Evolutionary conservation across 2,329 filamentous ascomycete species (phyloP).

Genomic region (Catunica adiposa): DNA sequence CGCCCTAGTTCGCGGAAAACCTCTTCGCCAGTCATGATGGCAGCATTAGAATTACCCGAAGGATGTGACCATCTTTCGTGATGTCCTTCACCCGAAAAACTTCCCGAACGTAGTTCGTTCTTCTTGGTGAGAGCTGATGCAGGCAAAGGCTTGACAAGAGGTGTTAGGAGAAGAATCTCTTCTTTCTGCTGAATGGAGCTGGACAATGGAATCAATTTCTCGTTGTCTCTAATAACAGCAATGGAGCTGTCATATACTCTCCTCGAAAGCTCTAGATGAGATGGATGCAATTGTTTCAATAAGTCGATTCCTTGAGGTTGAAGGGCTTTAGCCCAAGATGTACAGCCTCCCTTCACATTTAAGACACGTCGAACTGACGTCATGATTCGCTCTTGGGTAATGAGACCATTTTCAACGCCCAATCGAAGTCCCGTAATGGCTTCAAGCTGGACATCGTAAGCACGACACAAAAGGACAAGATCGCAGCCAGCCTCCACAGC

Average conservation of each 20-base stretch:
- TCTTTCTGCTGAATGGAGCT: conserved; percentile 69
- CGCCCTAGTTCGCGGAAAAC: conserved; percentile 83
- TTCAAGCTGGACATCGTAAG: conserved; percentile 77
- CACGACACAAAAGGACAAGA: conserved; percentile 72
- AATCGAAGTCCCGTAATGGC: conserved; percentile 80
- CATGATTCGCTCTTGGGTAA: conserved; percentile 62
- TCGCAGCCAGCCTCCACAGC: conserved; percentile 94
- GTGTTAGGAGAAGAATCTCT: conserved; percentile 76
- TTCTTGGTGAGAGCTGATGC: conserved; percentile 58
- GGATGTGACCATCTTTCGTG: conserved; percentile 12
- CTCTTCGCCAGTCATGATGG: conserved; percentile 79
- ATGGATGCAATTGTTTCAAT: conserved; percentile 64
- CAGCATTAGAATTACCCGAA: conserved; percentile 23
- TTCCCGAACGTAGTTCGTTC: conserved; percentile 21
- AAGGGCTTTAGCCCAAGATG: conserved; percentile 81
- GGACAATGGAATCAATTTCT: conserved; percentile 66
- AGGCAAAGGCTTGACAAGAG: conserved; percentile 79
- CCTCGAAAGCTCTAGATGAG: conserved; percentile 65
- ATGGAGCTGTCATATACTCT: conserved; percentile 86
- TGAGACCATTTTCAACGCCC: conserved; percentile 78
- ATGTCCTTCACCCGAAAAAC: neutral
- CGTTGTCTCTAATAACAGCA: conserved; percentile 79
- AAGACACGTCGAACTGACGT: conserved; percentile 67
- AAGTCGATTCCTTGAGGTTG: conserved; percentile 65
- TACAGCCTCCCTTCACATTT: conserved; percentile 66